phyloP scores from a whole-genome alignment of 2,329 filamentous ascomycete species.

The Exutisphaerella laricina region DNA sequence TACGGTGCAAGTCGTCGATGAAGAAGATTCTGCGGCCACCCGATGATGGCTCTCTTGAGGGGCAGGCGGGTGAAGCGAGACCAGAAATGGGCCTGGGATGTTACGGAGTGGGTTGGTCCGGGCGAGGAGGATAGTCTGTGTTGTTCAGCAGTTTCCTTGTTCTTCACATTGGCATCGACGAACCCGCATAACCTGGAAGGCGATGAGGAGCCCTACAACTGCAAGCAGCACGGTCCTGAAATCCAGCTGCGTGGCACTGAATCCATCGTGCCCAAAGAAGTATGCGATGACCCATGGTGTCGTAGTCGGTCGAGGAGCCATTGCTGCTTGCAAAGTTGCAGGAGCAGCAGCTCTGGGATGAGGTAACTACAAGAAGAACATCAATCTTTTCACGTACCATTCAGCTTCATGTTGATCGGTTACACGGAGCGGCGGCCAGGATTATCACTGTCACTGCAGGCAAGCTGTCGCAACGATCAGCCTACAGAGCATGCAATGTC shows the following conservation, averaged over 20 bases:
- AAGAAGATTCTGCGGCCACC: conserved; percentile 2
- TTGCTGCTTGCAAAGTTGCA: background rate
- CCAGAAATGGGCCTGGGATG: conserved; percentile 38
- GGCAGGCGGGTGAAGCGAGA: conserved; percentile 12
- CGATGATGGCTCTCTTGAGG: conserved; percentile 4
- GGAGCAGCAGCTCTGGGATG: no score
- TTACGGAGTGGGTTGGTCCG: conserved; percentile 35
- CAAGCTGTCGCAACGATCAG: no score
- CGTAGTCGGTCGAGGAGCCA: background rate
- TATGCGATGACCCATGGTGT: background rate
- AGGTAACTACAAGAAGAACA: no score
- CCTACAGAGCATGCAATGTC: no score
- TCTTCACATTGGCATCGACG: background rate
- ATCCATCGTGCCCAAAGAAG: background rate
- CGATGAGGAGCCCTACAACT: background rate
- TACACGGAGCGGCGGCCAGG: no score
- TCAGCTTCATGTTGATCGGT: no score
- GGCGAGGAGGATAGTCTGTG: background rate
- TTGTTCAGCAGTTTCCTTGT: background rate
- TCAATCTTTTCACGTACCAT: no score
- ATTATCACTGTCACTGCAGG: no score
- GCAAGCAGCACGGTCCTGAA: background rate
- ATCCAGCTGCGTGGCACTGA: background rate
- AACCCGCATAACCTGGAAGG: background rate
- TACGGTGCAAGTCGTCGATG: conserved; percentile 28